Conservation (phyloP, 768 basidiomycete genomes). For the Pulveroboletus frians region DNA sequence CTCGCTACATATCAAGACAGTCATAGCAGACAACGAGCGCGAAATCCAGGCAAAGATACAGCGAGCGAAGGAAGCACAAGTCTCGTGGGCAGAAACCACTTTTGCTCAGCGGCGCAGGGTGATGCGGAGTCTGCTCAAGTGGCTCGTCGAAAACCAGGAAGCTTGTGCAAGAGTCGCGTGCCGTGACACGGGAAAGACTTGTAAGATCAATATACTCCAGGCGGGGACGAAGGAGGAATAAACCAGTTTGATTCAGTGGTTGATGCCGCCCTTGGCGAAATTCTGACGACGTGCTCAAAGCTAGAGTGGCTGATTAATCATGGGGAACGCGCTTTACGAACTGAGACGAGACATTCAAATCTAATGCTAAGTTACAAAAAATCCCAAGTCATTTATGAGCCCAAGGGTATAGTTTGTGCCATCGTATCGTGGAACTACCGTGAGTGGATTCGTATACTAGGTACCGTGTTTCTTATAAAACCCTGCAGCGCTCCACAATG, state of each 20-base stretch:
- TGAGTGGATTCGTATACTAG: constrained; percentile 31
- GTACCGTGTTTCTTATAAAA: neutral
- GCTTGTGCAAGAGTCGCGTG: constrained; percentile 81
- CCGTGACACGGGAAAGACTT: constrained; percentile 92
- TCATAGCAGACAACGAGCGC: constrained; percentile 64
- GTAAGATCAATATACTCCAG: constrained; percentile 40
- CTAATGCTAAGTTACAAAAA: constrained; percentile 72
- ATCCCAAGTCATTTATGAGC: constrained; percentile 79
- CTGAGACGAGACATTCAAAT: constrained; percentile 65
- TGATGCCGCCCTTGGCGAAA: constrained; percentile 92
- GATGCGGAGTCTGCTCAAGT: constrained; percentile 80
- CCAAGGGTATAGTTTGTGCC: constrained; percentile 86
- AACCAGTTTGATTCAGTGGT: constrained; percentile 52
- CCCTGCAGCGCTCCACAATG: constrained; percentile 80
- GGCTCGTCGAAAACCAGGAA: constrained; percentile 91
- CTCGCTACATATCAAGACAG: constrained; percentile 71
- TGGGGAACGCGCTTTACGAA: constrained; percentile 71
- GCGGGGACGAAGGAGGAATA: neutral
- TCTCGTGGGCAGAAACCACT: constrained; percentile 65
- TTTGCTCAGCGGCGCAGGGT: constrained; percentile 81
- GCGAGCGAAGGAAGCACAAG: constrained; percentile 61
- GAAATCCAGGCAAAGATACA: constrained; percentile 74
- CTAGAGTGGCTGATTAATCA: constrained; percentile 87
- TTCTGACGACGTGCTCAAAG: constrained; percentile 91
- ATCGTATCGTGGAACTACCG: constrained; percentile 97